These are phyloP conservation scores for Ogataea philodendri DNA, from an alignment of 805 yeast genomes.

Conservation along the genomic window DNA sequence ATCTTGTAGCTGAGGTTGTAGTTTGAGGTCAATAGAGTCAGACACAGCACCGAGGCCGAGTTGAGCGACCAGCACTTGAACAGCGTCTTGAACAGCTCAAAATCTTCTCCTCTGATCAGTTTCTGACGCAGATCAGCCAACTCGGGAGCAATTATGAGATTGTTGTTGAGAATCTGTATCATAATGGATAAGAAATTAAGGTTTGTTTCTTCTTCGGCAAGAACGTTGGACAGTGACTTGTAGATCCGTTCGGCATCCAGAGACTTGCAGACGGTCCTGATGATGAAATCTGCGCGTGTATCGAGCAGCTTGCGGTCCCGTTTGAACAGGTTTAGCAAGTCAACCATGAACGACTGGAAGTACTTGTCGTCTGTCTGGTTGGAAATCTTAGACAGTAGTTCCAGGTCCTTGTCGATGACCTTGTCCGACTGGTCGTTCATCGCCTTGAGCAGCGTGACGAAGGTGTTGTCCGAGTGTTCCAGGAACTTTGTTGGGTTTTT, in stretches of 20 bases:
- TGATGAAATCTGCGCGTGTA: conserved; percentile 75
- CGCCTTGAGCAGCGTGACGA: conserved; percentile 75
- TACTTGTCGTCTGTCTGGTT: conserved; percentile 69
- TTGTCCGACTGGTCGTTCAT: conserved; percentile 66
- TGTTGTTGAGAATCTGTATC: conserved; percentile 84
- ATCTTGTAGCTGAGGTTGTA: conserved; percentile 87
- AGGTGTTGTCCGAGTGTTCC: conserved; percentile 59
- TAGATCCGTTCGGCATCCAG: conserved; percentile 82
- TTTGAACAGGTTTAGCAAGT: conserved; percentile 66
- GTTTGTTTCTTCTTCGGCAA: conserved; percentile 55
- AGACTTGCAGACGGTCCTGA: conserved; percentile 78
- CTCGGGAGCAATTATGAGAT: conserved; percentile 83
- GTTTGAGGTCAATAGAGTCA: conserved; percentile 82
- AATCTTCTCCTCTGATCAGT: conserved; percentile 37
- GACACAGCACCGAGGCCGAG: conserved; percentile 81
- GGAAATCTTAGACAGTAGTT: conserved; percentile 70
- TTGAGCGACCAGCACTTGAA: conserved; percentile 92
- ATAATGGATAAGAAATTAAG: conserved; percentile 72
- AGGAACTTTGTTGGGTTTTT: conserved; percentile 60
- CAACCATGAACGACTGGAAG: conserved; percentile 71
- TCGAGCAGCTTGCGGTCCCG: conserved; percentile 66
- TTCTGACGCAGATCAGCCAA: conserved; percentile 65
- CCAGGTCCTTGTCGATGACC: conserved; percentile 71
- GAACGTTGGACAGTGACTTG: conserved; percentile 71
- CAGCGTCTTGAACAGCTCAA: conserved; percentile 60